Evolutionary conservation across 192 early-diverging fungal genomes (phyloP), one percentile per base, ranked within the genome.

Genomic region (Podila epicladia): DNA sequence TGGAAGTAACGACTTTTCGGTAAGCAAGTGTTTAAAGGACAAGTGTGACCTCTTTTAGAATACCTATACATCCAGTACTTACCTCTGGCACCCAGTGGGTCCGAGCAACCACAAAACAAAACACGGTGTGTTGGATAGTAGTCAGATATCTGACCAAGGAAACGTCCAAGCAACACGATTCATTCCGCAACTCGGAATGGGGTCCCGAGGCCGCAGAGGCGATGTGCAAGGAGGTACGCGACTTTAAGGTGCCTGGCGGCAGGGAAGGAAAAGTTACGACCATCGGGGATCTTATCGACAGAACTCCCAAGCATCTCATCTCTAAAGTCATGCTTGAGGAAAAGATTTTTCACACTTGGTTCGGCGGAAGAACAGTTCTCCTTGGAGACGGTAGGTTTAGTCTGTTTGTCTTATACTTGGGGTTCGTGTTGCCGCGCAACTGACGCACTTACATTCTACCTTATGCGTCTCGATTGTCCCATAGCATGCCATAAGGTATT

Each of bases 331-430:
- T 69, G 22, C 22, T 77, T 5, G 74, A 77, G 38, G 74, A 77
- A 22, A 77, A 77, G 49, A 31, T 77, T 22, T 77, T 77, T 45
- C 49, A 77, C 20, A 77, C 74, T 0, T 77, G 74, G 74, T 33
- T 64, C 57, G 28, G 68, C 58, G 58, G 35, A 0, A 68, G 74
- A 15, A 71, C 58, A 1, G 68, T 55, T 8, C 31, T 77, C 26
- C 69, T 77, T 15, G 74, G 74, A 31, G 74, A 77, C 51, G 74
- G 74, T 77, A 71, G 35, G 62, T 20, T 20, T 51, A 4, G 13
- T 20, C 20, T 51, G 3, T 51, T 51, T 51, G 17, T n/a, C 9
- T 5, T 51, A 20, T 51, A n/a, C 20, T 9, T 20, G 4, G 12
- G 20, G 4, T 35, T 7, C 6, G 33, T 35, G 33, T 35, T 35